A percentile compares a stretch with the other conserved stretches of the same genome.
Evolutionary conservation across 306 rosid species (phyloP).

Genomic region (Malus asiatica): DNA sequence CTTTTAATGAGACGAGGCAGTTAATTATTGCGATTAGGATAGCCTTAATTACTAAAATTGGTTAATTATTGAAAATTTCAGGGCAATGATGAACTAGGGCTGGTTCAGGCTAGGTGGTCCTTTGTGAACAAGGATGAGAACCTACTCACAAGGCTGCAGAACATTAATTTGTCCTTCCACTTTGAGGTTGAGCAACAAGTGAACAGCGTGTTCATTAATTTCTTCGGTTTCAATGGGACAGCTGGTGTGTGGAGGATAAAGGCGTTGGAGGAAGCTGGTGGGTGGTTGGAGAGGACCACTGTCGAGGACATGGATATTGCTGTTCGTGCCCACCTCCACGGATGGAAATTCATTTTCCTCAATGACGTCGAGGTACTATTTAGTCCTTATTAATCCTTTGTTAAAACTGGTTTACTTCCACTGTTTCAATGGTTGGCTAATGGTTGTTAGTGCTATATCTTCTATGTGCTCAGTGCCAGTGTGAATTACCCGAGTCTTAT

Average conservation of each 20-base stretch:
- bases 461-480: constrained; percentile 60
- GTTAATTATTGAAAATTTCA: constrained; percentile 7
- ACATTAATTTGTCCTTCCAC: constrained; percentile 76
- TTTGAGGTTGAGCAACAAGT: constrained; percentile 87
- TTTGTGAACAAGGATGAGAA: constrained; percentile 91
- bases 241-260: constrained; percentile 97
- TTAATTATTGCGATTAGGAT: not conserved
- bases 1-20: not conserved
- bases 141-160: constrained; percentile 78
- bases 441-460: not conserved
- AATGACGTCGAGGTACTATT: constrained; percentile 78
- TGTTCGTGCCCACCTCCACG: constrained; percentile 89
- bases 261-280: constrained; percentile 83
- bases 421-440: constrained; percentile 9
- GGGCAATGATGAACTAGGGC: constrained; percentile 73
- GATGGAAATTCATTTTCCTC: constrained; percentile 92
- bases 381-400: not conserved
- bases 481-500: constrained; percentile 89
- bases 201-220: constrained; percentile 62
- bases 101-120: constrained; percentile 96
- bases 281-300: constrained; percentile 94
- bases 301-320: constrained; percentile 98
- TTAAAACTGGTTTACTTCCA: not conserved
- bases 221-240: constrained; percentile 91
- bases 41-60: not conserved